Evolutionary conservation across 176 grass and related monocot genomes (phyloP), one percentile per base, ranked within the genome.

Genomic region (Alopecurus myosuroides): DNA sequence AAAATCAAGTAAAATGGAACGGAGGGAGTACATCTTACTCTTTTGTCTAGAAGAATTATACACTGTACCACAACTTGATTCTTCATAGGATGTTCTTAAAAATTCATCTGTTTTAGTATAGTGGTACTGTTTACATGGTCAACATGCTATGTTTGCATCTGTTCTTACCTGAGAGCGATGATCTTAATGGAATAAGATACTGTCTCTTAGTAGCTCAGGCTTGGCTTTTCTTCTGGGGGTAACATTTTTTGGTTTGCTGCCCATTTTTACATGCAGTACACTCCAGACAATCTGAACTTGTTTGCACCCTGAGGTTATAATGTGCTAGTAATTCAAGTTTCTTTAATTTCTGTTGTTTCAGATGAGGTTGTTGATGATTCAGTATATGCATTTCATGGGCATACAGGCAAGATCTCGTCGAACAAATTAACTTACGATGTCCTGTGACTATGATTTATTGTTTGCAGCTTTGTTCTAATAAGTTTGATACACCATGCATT

Each of bases 311-410:
- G n/a, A 63, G 6, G 46, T 77, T n/a, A 17, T 25, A 34, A 82
- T 70, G 65, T 15, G 14, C 60, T 81, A 56, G 17, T 64, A 74
- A 55, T 77, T 60, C 28, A 50, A 61, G 19, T 22, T 88, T n/a
- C 23, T 72, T 78, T 26, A 6, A 51, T 89, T 66, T 34, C 55
- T 75, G 46, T 39, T 84, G 70, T 78, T 68, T 26, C 60, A 60
- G 81, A 82, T 53, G 82, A 83, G 50, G 30, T 66, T 14, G 74
- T 89, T 25, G 70, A 73, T 52, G 70, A 86, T 74, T 87, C 92
- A 30, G 41, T 55, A 62, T 87, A 92, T 48, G 41, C 52, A 63
- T 94, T 94, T 50, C 31, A 55, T 56, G 83, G 87, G 31, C 92
- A 94, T 87, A 77, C 77, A 84, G 89, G 92, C 61, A 89, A 78